A percentile compares a stretch with the other conserved stretches of the same genome.
Conservation (phyloP, 345 rosid genomes). For the Aegle marmelos region DNA sequence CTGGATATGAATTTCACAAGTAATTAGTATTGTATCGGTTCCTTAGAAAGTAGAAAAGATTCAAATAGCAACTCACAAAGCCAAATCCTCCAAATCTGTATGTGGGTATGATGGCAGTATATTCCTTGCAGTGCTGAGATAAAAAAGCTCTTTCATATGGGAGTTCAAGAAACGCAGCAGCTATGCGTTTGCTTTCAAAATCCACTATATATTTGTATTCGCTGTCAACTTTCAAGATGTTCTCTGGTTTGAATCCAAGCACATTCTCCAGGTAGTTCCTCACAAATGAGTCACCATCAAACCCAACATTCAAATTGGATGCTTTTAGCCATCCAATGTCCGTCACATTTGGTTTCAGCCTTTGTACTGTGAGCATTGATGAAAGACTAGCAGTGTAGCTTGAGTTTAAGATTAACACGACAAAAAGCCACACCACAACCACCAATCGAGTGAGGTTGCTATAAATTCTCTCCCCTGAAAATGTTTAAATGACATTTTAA, state of each 20-base stretch:
- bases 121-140: slow-evolving; percentile 35
- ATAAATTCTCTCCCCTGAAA: slow-evolving; percentile 42
- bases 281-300: slow-evolving; percentile 48
- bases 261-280: slow-evolving; percentile 30
- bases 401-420: slow-evolving; percentile 49
- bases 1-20: slow-evolving; percentile 4
- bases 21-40: too few relatives aligned
- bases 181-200: slow-evolving; percentile 26
- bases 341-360: slow-evolving; percentile 31
- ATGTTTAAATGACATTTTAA: neutral
- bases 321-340: slow-evolving; percentile 31
- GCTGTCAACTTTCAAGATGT: slow-evolving; percentile 15
- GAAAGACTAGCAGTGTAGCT: slow-evolving; percentile 63
- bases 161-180: slow-evolving; percentile 52
- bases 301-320: slow-evolving; percentile 42
- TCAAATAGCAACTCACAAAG: slow-evolving; percentile 38
- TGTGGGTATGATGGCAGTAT: slow-evolving; percentile 16
- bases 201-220: slow-evolving; percentile 24
- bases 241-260: slow-evolving; percentile 21
- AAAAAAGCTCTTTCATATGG: slow-evolving; percentile 49
- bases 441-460: slow-evolving; percentile 47
- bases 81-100: slow-evolving; percentile 58
- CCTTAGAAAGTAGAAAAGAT: neutral
- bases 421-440: slow-evolving; percentile 52
- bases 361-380: slow-evolving; percentile 51